phyloP scores from a whole-genome alignment of 108 stramenopile species.

The Mayamaea pseudoterrestris region DNA sequence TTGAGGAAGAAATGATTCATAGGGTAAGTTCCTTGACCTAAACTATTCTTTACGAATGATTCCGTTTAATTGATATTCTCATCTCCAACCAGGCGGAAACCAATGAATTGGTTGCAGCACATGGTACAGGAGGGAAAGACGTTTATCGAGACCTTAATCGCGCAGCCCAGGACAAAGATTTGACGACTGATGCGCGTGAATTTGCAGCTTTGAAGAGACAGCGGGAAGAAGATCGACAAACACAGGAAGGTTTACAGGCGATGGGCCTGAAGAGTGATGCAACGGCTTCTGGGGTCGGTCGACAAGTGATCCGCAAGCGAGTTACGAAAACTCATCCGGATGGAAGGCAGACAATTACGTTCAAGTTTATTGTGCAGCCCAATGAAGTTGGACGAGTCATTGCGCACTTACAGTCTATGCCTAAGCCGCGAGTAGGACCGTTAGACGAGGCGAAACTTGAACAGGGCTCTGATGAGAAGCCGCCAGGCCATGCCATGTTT shows the following conservation, averaged over 20 bases:
- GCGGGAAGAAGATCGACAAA: constrained; percentile 55
- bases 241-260: constrained; percentile 34
- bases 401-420: constrained; percentile 23
- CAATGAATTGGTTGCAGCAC: constrained; percentile 56
- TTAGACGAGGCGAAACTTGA: constrained; percentile 16
- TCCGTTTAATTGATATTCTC: too few species aligned
- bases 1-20: constrained; percentile 72
- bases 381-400: constrained; percentile 55
- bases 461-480: constrained; percentile 30
- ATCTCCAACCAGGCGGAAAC: too few species aligned
- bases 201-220: constrained; percentile 61
- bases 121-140: constrained; percentile 19
- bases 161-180: constrained; percentile 36
- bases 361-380: constrained; percentile 67
- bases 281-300: constrained; percentile 5
- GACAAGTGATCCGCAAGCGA: constrained; percentile 59
- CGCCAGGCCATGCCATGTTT: constrained; percentile 74
- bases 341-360: constrained; percentile 61
- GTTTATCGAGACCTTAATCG: constrained; percentile 18
- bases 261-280: constrained; percentile 4
- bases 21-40: too few species aligned
- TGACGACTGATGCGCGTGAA: constrained; percentile 67
- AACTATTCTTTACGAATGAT: too few species aligned
- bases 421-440: constrained; percentile 14
- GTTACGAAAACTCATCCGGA: constrained; percentile 71